phyloP scores from a whole-genome alignment of 1,284 basidiomycete species.

The Austroboletus niveus region DNA sequence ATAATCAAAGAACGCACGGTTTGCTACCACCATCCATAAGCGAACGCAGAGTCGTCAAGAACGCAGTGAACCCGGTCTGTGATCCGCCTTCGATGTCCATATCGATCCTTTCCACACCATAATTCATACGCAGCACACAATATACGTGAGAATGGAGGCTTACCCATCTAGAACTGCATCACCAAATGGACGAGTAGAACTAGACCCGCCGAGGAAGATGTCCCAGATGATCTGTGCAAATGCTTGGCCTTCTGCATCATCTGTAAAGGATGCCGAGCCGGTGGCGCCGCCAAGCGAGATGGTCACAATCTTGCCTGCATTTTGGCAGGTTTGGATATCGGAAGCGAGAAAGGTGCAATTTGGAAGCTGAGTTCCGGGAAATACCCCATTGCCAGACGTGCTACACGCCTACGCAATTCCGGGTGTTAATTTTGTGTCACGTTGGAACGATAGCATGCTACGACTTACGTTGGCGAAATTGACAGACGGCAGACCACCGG shows the following conservation, averaged over 20 bases:
- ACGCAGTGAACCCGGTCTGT: conserved; percentile 50
- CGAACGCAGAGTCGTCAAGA: conserved; percentile 52
- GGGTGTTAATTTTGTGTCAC: neutral
- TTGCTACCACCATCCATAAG: conserved; percentile 50
- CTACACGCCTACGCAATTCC: conserved; percentile 38
- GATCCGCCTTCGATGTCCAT: conserved; percentile 66
- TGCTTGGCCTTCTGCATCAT: conserved; percentile 47
- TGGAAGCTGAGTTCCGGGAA: conserved; percentile 56
- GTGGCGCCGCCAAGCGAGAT: conserved; percentile 64
- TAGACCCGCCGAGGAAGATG: conserved; percentile 55
- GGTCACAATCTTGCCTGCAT: conserved; percentile 64
- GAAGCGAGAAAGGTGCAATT: conserved; percentile 56
- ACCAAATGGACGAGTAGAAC: conserved; percentile 57
- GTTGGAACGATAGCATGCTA: neutral
- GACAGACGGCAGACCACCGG: conserved; percentile 56
- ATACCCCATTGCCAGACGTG: conserved; percentile 39
- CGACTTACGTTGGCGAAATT: conserved; percentile 56
- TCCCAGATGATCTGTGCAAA: conserved; percentile 67
- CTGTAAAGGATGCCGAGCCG: conserved; percentile 48
- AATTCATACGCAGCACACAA: neutral
- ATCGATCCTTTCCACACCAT: conserved; percentile 45
- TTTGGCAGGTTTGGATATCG: conserved; percentile 60
- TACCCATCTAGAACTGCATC: conserved; percentile 64
- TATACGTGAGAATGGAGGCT: conserved; percentile 2
- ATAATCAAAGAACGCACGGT: conserved; percentile 32